Conservation (phyloP, 192 early-diverging fungal genomes). For the Coemansia sp. region DNA sequence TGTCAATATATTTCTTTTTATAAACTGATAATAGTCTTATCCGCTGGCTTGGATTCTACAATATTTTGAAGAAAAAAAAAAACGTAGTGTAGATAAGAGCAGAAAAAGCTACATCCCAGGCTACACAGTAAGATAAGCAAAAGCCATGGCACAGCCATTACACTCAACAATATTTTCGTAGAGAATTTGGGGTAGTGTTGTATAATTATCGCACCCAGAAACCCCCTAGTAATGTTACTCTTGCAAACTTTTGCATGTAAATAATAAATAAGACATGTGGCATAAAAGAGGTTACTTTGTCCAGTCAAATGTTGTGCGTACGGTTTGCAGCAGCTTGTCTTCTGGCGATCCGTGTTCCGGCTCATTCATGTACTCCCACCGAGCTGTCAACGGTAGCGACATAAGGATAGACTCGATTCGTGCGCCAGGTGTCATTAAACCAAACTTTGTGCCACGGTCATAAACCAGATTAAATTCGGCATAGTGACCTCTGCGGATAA, state of each 20-base stretch:
- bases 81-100: too few species aligned
- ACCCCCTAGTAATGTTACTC: not conserved
- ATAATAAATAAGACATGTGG: not conserved
- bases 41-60: too few species aligned
- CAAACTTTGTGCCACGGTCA: constrained; percentile 98
- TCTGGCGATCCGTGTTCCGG: constrained; percentile 71
- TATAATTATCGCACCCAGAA: not conserved
- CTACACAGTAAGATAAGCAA: too few species aligned
- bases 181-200: not conserved
- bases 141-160: not conserved
- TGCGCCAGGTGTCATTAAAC: constrained; percentile 91
- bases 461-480: constrained; percentile 97
- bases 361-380: constrained; percentile 91
- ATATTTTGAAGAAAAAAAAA: too few species aligned
- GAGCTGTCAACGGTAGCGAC: constrained; percentile 87
- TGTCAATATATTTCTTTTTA: too few species aligned
- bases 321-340: constrained; percentile 71
- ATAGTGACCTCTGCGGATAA: constrained; percentile 91
- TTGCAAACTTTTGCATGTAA: not conserved
- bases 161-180: not conserved
- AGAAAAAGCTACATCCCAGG: too few species aligned
- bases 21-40: too few species aligned
- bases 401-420: constrained; percentile 95
- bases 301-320: constrained; percentile 82
- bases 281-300: constrained; percentile 28